Evolutionary conservation across 257 asterid species (phyloP).

Genomic region (Avicennia marina): DNA sequence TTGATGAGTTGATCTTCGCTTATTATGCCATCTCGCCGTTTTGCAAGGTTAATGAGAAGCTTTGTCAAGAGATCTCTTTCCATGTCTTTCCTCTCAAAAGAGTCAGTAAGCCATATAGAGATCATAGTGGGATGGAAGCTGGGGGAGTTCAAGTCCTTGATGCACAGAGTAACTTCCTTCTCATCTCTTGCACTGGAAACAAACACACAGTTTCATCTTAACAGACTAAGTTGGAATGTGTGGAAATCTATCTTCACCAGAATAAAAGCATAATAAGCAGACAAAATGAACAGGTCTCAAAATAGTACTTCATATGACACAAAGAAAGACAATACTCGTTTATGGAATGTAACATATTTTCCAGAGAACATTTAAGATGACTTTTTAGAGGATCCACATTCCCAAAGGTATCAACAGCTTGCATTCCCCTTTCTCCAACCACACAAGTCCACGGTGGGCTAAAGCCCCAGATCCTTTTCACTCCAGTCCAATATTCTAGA

Average conservation of each 20-base stretch:
- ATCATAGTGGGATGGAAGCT: conserved; percentile 78
- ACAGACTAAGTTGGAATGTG: neutral
- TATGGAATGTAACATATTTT: no score
- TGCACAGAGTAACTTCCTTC: conserved; percentile 72
- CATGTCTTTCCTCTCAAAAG: conserved; percentile 85
- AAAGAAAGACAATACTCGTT: no score
- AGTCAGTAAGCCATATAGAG: conserved; percentile 75
- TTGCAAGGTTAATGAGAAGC: conserved; percentile 61
- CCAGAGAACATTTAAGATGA: no score
- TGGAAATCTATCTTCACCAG: neutral
- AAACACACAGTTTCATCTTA: conserved; percentile 9
- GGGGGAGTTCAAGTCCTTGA: conserved; percentile 74
- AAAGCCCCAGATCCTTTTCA: neutral
- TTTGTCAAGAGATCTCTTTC: conserved; percentile 69
- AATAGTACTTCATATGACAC: neutral
- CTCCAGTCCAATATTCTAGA: no score
- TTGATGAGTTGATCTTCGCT: conserved; percentile 60
- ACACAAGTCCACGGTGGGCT: neutral
- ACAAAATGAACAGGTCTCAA: neutral
- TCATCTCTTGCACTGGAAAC: conserved; percentile 71
- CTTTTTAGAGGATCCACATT: neutral
- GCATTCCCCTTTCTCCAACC: neutral
- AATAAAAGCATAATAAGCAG: neutral
- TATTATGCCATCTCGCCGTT: conserved; percentile 43
- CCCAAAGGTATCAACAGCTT: no score